Evolutionary conservation across 768 basidiomycete genomes (phyloP).

Genomic region (Lentinula aciculospora): DNA sequence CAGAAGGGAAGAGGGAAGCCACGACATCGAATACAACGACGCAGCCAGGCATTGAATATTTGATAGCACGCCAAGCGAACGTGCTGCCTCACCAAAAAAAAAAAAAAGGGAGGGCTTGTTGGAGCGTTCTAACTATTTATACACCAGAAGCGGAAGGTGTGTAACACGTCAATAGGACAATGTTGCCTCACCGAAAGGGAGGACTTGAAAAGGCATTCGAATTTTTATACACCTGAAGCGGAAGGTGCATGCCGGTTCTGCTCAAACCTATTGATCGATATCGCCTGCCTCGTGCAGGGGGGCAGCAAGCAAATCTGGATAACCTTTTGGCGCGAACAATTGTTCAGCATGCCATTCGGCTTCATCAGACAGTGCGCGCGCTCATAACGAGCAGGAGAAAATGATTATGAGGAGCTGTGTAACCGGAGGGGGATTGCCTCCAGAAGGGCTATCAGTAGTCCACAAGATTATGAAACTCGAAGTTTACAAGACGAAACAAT

Average conservation of each 20-base stretch:
- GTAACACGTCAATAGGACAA: neutral
- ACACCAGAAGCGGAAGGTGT: constrained; percentile 4
- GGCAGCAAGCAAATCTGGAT: neutral
- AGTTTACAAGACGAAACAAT: too few relatives aligned
- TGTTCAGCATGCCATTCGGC: neutral
- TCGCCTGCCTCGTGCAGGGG: neutral
- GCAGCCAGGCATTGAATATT: constrained; percentile 1
- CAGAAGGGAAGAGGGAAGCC: neutral
- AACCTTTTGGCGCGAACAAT: neutral
- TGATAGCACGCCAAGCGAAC: neutral
- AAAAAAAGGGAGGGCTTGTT: neutral
- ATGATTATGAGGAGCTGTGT: neutral
- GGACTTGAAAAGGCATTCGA: neutral
- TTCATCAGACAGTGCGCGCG: neutral
- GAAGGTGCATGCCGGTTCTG: neutral
- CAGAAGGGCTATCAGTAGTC: neutral
- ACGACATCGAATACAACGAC: neutral
- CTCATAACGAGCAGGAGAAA: neutral
- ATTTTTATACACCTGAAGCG: constrained; percentile 4
- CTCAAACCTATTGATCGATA: neutral
- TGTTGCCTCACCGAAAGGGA: neutral
- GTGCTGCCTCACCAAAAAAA: constrained; percentile 2
- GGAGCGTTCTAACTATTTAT: neutral
- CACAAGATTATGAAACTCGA: too few relatives aligned
- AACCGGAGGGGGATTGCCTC: neutral